Base-by-base conservation (phyloP, 306 rosid species). In the Spatholobus suberectus region DNA sequence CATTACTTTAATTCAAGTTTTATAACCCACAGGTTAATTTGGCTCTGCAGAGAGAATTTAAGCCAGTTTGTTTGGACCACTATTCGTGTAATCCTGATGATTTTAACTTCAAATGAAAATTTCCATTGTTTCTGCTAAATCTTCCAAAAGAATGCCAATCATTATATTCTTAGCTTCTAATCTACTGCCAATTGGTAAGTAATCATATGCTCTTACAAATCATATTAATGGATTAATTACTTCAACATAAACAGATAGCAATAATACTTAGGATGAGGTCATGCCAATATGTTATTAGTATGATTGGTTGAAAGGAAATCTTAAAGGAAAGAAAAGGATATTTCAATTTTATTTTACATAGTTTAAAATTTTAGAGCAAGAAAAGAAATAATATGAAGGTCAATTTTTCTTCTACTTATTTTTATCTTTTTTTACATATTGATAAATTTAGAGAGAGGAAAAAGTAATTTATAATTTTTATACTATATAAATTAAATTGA, bases 71-170 rank as follows among this genome's bases (percentile, higher is more conserved):
- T 73, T 81, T 81, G 85, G 80, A 62, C 68, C 70, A 29, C 49
- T 58, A 6, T 51, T 6, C 15, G 3, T 29, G 15, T 44, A 26
- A 44, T 21, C 11, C 43, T 47, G 5, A 27, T 21, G n/a, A 12
- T 29, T 17, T 26, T 5, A 43, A 38, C 58, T 32, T 73, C 23
- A 18, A 15, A 20, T 13, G 47, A 55, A 11, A 17, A 69, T 57
- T 72, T 54, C 6, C 72, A 20, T 55, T 75, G 2, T 68, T 67
- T 41, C 29, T 9, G 2, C 24, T 0, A 4, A 9, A 40, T 11
- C 72, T 8, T 29, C 12, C 80, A 75, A 71, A 21, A 59, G 47
- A 54, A n/a, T 43, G 78, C 72, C 78, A 83, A 76, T 83, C 73
- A 76, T 58, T 61, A n/a, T 61, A 68, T 54, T 34, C 35, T 46